Base-by-base conservation (phyloP, 2,329 filamentous ascomycete genomes). In the Alternaria metachromatica region DNA sequence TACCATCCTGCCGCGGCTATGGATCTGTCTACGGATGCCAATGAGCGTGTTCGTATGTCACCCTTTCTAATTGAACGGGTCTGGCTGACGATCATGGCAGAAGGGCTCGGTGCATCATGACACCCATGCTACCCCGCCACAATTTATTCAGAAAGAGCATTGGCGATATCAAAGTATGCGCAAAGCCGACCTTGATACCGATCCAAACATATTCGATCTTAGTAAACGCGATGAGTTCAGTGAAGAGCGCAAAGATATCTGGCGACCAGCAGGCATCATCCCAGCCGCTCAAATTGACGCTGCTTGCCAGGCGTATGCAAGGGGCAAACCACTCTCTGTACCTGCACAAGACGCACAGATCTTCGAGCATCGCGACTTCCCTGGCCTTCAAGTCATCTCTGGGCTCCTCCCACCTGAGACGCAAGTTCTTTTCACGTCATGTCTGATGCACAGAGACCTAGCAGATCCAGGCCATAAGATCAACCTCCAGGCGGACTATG, bases 401-500 rank as follows among this genome's bases (percentile, higher is more conserved):
- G 86, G 87, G 21, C 83, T 98, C 9, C 81, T 98, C 10, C 90
- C 94, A 9, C 86, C 87, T n/a, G 77, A 83, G 10, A 84, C 92
- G 5, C 95, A 99, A 76, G 83, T 87, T 58, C 82, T 85, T 26
- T 85, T 98, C 7, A 86, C 97, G 2, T 88, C 88, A 48, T 89
- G 87, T 63, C 85, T 97, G 65, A 84, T 97, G 59, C 92, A 96
- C 80, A 86, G 88, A 60, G 92, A 97, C 78, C 85, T 97, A 9
- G 89, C 89, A 63, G 87, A 92, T 70, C 88, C 89, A 3, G 79
- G 82, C 11, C 94, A 98, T 77, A 88, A 92, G 77, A 98, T 94
- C 60, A 99, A 98, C 78, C 82, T 98, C 11, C 92, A 96, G 79
- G 83, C 93, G 5, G 92, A 96, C 80, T 93, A 94, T 77, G 74